Conservation (phyloP, 257 asterid species). For the Scutellaria galericulata region DNA sequence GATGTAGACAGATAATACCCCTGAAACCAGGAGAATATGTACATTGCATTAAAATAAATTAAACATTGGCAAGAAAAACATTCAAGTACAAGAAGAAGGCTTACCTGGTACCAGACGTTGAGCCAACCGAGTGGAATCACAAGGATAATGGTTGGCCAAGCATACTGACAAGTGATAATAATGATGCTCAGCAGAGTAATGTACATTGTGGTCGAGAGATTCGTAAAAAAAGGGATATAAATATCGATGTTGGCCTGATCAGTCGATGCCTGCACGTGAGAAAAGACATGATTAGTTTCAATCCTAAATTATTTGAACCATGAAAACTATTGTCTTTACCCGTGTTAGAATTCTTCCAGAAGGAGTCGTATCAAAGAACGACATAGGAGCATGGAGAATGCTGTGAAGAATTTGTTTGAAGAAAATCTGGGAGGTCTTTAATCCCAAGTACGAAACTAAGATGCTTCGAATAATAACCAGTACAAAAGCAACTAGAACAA, state of each 20-base stretch:
- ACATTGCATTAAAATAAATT: no score
- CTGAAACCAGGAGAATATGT: slow-evolving; percentile 38
- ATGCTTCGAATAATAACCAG: slow-evolving; percentile 60
- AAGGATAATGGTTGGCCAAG: slow-evolving; percentile 88
- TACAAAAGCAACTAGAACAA: slow-evolving; percentile 52
- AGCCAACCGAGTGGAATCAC: slow-evolving; percentile 92
- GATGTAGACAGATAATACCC: slow-evolving; percentile 89
- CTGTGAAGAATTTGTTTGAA: slow-evolving; percentile 76
- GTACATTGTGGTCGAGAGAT: slow-evolving; percentile 56
- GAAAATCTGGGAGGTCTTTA: slow-evolving; percentile 87
- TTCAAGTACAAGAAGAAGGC: slow-evolving; percentile 19
- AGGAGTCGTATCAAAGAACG: slow-evolving; percentile 93
- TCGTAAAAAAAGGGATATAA: slow-evolving; percentile 70
- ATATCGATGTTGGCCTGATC: slow-evolving; percentile 93
- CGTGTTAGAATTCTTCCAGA: slow-evolving; percentile 80
- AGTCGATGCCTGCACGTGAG: slow-evolving; percentile 72
- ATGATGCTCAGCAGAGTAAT: slow-evolving; percentile 67
- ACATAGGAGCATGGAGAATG: slow-evolving; percentile 95
- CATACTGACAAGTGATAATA: slow-evolving; percentile 85
- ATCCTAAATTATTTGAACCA: neutral
- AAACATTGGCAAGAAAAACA: neutral
- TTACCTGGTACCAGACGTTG: slow-evolving; percentile 89
- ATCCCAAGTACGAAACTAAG: slow-evolving; percentile 69
- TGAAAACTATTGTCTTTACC: slow-evolving; percentile 47
- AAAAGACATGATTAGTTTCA: neutral